phyloP scores from a whole-genome alignment of 2,329 filamentous ascomycete genomes.

The Sarocladium brachiariae region DNA sequence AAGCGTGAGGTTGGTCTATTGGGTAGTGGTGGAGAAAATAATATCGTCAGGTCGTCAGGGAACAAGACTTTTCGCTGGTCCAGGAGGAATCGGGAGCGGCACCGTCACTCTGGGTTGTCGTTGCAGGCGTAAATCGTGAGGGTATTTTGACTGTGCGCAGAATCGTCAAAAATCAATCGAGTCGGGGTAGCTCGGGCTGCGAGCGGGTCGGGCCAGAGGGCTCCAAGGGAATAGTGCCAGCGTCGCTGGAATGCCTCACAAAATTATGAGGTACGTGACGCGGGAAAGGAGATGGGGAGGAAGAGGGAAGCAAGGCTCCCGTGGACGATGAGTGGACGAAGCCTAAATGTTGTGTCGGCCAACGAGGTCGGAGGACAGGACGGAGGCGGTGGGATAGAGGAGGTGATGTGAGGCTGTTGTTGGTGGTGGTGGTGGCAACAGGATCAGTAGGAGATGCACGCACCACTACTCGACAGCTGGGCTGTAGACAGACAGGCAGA shows the following conservation, averaged over 20 bases:
- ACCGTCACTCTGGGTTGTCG: not conserved
- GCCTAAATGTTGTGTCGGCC: not conserved
- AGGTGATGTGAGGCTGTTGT: constrained; percentile 5
- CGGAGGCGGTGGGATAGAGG: not conserved
- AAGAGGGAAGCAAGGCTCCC: constrained; percentile 2
- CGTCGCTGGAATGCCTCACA: not conserved
- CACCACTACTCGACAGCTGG: too few relatives aligned
- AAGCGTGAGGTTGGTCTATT: not conserved
- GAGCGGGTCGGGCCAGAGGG: constrained; percentile 6
- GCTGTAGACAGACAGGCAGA: constrained; percentile 6
- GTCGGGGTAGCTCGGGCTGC: constrained; percentile 7
- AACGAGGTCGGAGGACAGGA: constrained; percentile 6
- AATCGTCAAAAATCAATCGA: constrained; percentile 7
- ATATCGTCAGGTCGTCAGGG: constrained; percentile 1
- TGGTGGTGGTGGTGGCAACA: constrained; percentile 6
- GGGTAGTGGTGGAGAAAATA: not conserved
- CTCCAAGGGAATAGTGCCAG: not conserved
- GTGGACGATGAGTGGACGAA: constrained; percentile 6
- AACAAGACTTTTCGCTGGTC: not conserved
- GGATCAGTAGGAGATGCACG: not conserved
- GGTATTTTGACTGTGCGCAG: constrained; percentile 7
- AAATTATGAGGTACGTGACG: constrained; percentile 1
- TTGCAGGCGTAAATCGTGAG: constrained; percentile 7
- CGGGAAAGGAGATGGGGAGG: not conserved
- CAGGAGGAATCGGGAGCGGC: not conserved